Conservation (phyloP, 2,329 filamentous ascomycete species). For the Fusarium chlamydosporum region DNA sequence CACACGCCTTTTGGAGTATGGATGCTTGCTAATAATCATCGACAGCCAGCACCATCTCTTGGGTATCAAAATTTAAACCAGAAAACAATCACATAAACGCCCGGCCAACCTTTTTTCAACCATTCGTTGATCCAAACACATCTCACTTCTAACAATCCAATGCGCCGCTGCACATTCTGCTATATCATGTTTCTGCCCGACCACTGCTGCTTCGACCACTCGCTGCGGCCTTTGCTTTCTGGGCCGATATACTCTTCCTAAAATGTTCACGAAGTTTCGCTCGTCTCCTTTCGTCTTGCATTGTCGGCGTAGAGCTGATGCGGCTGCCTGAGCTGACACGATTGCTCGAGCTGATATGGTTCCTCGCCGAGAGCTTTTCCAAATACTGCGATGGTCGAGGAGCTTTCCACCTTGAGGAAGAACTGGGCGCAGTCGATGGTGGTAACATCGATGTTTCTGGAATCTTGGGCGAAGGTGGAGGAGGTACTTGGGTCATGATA, state of each 20-base stretch:
- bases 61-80: constrained; percentile 29
- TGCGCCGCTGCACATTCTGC: background rate
- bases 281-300: constrained; percentile 45
- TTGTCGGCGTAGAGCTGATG: constrained; percentile 24
- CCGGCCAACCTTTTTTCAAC: background rate
- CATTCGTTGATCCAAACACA: background rate
- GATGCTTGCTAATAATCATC: constrained; percentile 1
- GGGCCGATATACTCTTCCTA: constrained; percentile 38
- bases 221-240: constrained; percentile 23
- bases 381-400: constrained; percentile 47
- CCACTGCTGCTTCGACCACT: constrained; percentile 35
- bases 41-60: constrained; percentile 1
- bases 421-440: constrained; percentile 36
- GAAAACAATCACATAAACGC: constrained; percentile 19
- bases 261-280: constrained; percentile 50
- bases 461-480: constrained; percentile 38
- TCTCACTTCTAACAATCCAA: background rate
- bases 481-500: constrained; percentile 31
- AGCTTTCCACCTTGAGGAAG: constrained; percentile 26
- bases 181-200: constrained; percentile 1
- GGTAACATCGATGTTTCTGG: constrained; percentile 35
- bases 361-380: constrained; percentile 35
- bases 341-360: background rate
- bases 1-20: constrained; percentile 1
- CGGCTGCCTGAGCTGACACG: constrained; percentile 7